Evolutionary conservation across 768 basidiomycete species (phyloP).

Genomic region (Kwoniella mangroviensis): DNA sequence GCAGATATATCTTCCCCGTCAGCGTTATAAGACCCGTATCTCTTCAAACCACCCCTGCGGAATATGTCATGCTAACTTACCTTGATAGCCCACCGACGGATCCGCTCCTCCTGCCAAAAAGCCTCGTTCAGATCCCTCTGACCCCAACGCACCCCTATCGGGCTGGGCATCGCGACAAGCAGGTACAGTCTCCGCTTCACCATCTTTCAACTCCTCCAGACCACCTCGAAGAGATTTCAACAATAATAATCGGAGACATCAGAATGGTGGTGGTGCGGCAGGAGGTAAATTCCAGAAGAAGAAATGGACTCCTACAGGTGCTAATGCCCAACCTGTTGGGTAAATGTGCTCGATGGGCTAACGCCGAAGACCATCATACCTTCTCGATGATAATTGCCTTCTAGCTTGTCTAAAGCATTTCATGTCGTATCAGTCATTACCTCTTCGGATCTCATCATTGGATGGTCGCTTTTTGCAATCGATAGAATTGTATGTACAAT

Average conservation of each 20-base stretch:
- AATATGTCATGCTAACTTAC: neutral
- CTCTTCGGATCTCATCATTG: too few relatives aligned
- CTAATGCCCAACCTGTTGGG: constrained; percentile 45
- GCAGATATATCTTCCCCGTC: neutral
- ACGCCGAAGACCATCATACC: too few relatives aligned
- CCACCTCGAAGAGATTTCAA: constrained; percentile 7
- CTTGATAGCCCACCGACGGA: constrained; percentile 10
- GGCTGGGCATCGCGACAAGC: constrained; percentile 21
- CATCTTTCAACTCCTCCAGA: constrained; percentile 14
- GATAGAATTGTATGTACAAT: constrained; percentile 7
- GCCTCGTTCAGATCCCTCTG: constrained; percentile 9
- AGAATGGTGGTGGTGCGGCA: neutral
- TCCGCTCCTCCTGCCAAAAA: constrained; percentile 10
- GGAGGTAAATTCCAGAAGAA: constrained; percentile 31
- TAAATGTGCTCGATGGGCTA: neutral
- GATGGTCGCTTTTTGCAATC: neutral
- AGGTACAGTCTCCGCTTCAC: neutral
- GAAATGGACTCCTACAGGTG: constrained; percentile 52
- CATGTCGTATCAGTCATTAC: neutral
- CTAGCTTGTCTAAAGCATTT: neutral
- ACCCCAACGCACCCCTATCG: constrained; percentile 7
- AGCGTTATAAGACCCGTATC: too few relatives aligned
- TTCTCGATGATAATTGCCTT: too few relatives aligned
- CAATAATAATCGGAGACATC: neutral
- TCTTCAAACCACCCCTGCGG: neutral